Evolutionary conservation across 2,329 filamentous ascomycete species (phyloP).

Genomic region (Apiospora kogelbergensis): DNA sequence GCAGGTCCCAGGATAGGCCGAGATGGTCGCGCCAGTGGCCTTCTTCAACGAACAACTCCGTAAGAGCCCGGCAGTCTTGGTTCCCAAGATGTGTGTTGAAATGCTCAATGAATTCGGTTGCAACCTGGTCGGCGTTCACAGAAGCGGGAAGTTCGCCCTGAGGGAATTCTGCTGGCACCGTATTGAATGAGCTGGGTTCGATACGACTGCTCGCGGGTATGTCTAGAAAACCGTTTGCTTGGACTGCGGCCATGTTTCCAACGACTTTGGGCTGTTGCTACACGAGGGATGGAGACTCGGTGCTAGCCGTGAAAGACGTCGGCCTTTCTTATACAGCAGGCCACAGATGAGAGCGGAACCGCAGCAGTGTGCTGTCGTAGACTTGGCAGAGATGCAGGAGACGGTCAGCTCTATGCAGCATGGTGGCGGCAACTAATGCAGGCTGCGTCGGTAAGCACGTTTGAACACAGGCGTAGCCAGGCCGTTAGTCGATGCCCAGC

Average conservation of each 20-base stretch:
- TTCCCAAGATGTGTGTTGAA: conserved; percentile 36
- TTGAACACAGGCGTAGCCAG: neutral
- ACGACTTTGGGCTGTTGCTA: neutral
- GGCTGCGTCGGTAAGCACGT: neutral
- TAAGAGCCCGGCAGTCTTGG: conserved; percentile 34
- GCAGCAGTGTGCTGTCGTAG: neutral
- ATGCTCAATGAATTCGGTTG: conserved; percentile 35
- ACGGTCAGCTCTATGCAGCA: neutral
- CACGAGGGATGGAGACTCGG: neutral
- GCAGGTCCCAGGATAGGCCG: conserved; percentile 55
- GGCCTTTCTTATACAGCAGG: neutral
- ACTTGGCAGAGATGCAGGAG: neutral
- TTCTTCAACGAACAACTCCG: conserved; percentile 41
- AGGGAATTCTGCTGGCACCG: conserved; percentile 45
- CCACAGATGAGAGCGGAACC: neutral
- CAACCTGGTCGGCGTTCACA: conserved; percentile 37
- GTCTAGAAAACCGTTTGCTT: neutral
- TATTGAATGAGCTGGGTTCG: conserved; percentile 54
- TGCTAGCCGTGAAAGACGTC: neutral
- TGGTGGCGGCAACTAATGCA: neutral
- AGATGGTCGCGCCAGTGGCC: conserved; percentile 62
- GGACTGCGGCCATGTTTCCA: neutral
- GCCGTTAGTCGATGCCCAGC: neutral
- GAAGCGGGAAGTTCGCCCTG: conserved; percentile 27
- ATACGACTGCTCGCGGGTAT: conserved; percentile 9